A percentile compares a stretch with the other conserved stretches of the same genome.
Conservation (phyloP, 148 eudicot genomes). For the Rhododendron mucronatum region DNA sequence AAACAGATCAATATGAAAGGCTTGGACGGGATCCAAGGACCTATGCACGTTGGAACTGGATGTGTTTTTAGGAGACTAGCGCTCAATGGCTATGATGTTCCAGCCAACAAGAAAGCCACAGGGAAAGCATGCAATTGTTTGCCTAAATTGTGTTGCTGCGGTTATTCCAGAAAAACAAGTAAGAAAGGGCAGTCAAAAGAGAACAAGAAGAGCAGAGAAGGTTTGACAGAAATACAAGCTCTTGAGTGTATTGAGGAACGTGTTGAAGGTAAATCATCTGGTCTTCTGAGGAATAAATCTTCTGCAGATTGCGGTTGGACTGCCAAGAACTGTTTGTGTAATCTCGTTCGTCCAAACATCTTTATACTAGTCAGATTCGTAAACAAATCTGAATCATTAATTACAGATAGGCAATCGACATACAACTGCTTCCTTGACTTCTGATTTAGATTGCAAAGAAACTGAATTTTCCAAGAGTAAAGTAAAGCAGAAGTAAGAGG, state of each 20-base stretch:
- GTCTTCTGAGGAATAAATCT: not conserved
- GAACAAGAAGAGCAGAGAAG: conserved; percentile 47
- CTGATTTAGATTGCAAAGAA: too few relatives aligned
- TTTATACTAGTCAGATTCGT: too few relatives aligned
- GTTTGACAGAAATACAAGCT: conserved; percentile 35
- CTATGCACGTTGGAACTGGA: conserved; percentile 86
- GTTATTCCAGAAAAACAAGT: conserved; percentile 18
- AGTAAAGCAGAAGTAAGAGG: too few relatives aligned
- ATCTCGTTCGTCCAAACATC: not conserved
- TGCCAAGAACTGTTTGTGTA: not conserved
- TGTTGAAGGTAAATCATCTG: conserved; percentile 40
- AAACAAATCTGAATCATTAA: too few relatives aligned
- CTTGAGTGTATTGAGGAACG: not conserved
- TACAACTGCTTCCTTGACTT: too few relatives aligned
- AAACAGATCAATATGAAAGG: conserved; percentile 55
- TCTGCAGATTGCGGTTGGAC: not conserved
- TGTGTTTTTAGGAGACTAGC: conserved; percentile 89
- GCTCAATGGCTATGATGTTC: conserved; percentile 89
- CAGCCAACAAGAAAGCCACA: conserved; percentile 64
- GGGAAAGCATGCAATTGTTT: conserved; percentile 84
- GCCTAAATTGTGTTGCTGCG: conserved; percentile 67
- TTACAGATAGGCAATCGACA: too few relatives aligned
- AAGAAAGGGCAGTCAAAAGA: conserved; percentile 44
- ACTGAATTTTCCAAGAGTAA: too few relatives aligned
- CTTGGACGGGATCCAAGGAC: conserved; percentile 93